These are phyloP conservation scores for Cylindrotheca closterium DNA, from an alignment of 108 stramenopile genomes.

Conservation along the genomic window DNA sequence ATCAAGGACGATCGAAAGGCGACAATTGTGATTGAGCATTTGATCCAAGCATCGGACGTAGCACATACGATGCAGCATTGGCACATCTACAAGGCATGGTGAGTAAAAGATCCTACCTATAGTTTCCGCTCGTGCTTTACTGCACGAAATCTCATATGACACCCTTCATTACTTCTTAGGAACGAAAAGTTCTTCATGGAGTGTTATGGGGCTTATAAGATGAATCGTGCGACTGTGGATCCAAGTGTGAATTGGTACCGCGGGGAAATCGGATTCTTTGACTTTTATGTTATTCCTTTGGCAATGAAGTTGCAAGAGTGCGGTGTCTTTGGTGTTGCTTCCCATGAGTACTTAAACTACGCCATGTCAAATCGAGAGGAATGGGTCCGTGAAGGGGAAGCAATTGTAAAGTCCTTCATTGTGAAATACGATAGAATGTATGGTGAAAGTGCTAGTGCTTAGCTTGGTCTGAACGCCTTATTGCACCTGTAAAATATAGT, in stretches of 20 bases:
- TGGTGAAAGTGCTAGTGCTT: too few species aligned
- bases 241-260: conserved; percentile 14
- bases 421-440: conserved; percentile 4
- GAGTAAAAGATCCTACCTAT: too few species aligned
- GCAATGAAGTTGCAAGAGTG: conserved; percentile 22
- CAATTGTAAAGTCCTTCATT: not conserved
- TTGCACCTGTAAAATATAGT: too few species aligned
- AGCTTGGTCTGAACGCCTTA: too few species aligned
- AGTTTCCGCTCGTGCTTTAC: too few species aligned
- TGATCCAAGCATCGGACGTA: conserved; percentile 52
- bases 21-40: conserved; percentile 44
- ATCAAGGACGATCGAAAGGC: conserved; percentile 26
- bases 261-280: conserved; percentile 19
- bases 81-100: conserved; percentile 21
- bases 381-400: conserved; percentile 11
- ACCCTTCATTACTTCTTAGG: too few species aligned
- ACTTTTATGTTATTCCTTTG: conserved; percentile 23
- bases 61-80: conserved; percentile 52
- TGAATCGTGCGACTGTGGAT: not conserved
- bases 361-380: conserved; percentile 13
- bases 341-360: conserved; percentile 19
- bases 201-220: conserved; percentile 6
- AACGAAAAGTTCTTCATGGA: conserved; percentile 20
- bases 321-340: conserved; percentile 18
- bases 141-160: too few species aligned